A percentile compares a stretch with the other conserved stretches of the same genome.
Evolutionary conservation across 768 basidiomycete genomes (phyloP).

Genomic region (Nidula microcarpa): DNA sequence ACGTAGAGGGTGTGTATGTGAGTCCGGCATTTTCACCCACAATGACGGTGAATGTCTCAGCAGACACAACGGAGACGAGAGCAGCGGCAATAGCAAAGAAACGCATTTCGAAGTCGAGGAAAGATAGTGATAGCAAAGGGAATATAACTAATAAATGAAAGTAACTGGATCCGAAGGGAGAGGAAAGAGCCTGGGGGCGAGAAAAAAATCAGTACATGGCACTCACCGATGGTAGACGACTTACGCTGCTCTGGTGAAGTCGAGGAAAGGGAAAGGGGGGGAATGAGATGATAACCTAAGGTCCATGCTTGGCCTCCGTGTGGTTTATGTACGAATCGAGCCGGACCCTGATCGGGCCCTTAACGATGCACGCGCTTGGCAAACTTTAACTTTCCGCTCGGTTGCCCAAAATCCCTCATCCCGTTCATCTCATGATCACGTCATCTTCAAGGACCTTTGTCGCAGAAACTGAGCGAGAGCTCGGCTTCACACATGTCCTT

Average conservation of each 20-base stretch:
- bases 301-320: too few relatives aligned
- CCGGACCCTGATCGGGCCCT: too few relatives aligned
- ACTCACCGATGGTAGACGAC: constrained; percentile 9
- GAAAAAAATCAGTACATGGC: constrained; percentile 4
- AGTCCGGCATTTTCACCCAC: constrained; percentile 25
- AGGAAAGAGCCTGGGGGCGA: constrained; percentile 15
- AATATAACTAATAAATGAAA: constrained; percentile 7
- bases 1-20: constrained; percentile 22
- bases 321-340: too few relatives aligned
- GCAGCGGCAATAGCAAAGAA: constrained; percentile 16
- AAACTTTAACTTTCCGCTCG: not conserved
- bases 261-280: constrained; percentile 9
- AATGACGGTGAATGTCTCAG: constrained; percentile 23
- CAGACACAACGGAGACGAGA: constrained; percentile 21
- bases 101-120: constrained; percentile 11
- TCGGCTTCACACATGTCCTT: constrained; percentile 60
- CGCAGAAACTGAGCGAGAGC: constrained; percentile 34
- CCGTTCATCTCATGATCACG: not conserved
- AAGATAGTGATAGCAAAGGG: not conserved
- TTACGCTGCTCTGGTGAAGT: constrained; percentile 28
- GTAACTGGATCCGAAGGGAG: constrained; percentile 9
- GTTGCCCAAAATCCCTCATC: not conserved
- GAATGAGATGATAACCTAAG: not conserved
- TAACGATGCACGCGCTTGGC: not conserved
- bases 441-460: constrained; percentile 25